Evolutionary conservation across 345 rosid genomes (phyloP).

Genomic region (Sisymbrium altissimum): DNA sequence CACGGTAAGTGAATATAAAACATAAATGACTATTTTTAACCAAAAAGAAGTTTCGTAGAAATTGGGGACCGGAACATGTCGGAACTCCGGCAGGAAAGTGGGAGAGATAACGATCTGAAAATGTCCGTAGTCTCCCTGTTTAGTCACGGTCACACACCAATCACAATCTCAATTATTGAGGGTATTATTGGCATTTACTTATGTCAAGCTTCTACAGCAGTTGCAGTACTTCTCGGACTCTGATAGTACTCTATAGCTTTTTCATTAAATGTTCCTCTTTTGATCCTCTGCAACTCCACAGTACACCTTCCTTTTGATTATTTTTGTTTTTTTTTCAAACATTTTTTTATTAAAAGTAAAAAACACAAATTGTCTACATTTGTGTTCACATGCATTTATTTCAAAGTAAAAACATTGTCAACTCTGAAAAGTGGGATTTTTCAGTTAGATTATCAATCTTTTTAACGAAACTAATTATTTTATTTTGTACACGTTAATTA

Average conservation of each 20-base stretch:
- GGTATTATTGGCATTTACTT: constrained; percentile 55
- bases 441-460: not conserved
- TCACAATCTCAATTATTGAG: constrained; percentile 27
- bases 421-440: not conserved
- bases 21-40: not conserved
- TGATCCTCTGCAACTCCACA: constrained; percentile 26
- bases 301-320: not conserved
- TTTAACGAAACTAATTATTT: not conserved
- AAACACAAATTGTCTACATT: not conserved
- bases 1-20: constrained; percentile 3
- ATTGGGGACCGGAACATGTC: constrained; percentile 30
- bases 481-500: not conserved
- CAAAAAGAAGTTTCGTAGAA: not conserved
- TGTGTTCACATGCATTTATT: not conserved
- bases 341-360: not conserved
- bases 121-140: constrained; percentile 29
- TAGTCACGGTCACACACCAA: constrained; percentile 19
- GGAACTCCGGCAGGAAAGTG: constrained; percentile 35
- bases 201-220: constrained; percentile 19
- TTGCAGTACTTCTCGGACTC: constrained; percentile 22
- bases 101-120: constrained; percentile 25
- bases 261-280: constrained; percentile 33
- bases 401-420: not conserved
- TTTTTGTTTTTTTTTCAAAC: not conserved
- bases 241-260: constrained; percentile 20